A percentile compares a stretch with the other conserved stretches of the same genome.
Evolutionary conservation across 108 stramenopile species (phyloP).

Genomic region (Aurantiochytrium sp.): DNA sequence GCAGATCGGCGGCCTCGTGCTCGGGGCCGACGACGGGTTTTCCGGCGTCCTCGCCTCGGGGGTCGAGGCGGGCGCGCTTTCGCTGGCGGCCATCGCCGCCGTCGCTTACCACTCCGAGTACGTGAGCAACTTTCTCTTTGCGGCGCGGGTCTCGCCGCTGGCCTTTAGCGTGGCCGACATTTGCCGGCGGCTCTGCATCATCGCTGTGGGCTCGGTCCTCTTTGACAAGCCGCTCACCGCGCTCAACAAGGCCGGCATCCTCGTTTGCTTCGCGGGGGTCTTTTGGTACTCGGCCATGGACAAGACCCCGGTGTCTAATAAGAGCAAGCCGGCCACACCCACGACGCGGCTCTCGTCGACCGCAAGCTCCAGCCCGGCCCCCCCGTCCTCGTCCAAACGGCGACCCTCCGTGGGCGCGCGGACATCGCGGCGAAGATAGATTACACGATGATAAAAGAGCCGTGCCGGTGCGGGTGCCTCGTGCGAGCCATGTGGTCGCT

Average conservation of each 20-base stretch:
- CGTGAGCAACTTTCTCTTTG: neutral
- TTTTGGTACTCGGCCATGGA: neutral
- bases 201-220: neutral
- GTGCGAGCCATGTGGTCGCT: no score
- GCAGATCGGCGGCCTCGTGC: neutral
- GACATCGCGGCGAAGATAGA: no score
- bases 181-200: slow-evolving; percentile 2
- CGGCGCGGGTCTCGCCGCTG: neutral
- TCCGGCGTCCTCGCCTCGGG: no score
- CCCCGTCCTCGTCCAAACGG: no score
- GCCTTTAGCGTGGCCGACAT: slow-evolving; percentile 2
- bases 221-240: neutral
- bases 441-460: no score
- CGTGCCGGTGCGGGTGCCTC: no score
- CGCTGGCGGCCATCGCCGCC: neutral
- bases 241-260: neutral
- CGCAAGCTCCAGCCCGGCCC: no score
- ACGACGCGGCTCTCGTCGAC: no score
- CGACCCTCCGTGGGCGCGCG: no score
- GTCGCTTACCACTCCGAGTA: slow-evolving; percentile 23
- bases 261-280: neutral
- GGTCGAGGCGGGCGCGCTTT: no score
- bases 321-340: no score
- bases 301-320: neutral
- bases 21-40: neutral